These are phyloP conservation scores for Conoideocrella luteorostrata DNA, from an alignment of 2,329 filamentous ascomycete species.

Conservation along the genomic window DNA sequence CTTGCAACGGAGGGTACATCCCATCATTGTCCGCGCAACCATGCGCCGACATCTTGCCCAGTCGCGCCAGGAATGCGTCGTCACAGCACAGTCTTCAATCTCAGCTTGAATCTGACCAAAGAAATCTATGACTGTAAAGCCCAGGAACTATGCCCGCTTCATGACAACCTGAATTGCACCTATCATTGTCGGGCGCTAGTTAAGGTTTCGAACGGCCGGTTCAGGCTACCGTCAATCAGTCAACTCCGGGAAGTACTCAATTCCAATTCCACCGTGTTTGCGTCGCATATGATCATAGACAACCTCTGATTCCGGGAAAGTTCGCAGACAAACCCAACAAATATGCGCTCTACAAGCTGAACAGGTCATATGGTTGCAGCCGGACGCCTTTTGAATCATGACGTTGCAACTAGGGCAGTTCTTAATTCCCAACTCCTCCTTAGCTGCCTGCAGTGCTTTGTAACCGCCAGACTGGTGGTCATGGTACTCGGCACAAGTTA, in stretches of 20 bases:
- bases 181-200: too few relatives aligned
- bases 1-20: too few relatives aligned
- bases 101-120: too few relatives aligned
- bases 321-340: slow-evolving; percentile 40
- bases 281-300: slow-evolving; percentile 22
- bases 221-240: too few relatives aligned
- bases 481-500: slow-evolving; percentile 28
- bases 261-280: slow-evolving; percentile 11
- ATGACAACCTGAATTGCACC: too few relatives aligned
- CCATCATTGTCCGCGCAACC: too few relatives aligned
- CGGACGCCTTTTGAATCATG: slow-evolving; percentile 34
- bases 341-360: slow-evolving; percentile 33
- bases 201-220: too few relatives aligned
- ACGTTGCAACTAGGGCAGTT: slow-evolving; percentile 35
- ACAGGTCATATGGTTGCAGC: slow-evolving; percentile 43
- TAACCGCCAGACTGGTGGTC: slow-evolving; percentile 18
- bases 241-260: not conserved
- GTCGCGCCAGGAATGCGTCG: too few relatives aligned
- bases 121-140: too few relatives aligned
- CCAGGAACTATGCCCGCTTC: too few relatives aligned
- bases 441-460: slow-evolving; percentile 21
- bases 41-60: too few relatives aligned
- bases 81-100: too few relatives aligned
- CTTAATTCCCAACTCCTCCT: slow-evolving; percentile 29
- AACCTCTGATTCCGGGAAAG: slow-evolving; percentile 19